Conservation (phyloP, 345 rosid species). For the Arabidopsis suecica region DNA sequence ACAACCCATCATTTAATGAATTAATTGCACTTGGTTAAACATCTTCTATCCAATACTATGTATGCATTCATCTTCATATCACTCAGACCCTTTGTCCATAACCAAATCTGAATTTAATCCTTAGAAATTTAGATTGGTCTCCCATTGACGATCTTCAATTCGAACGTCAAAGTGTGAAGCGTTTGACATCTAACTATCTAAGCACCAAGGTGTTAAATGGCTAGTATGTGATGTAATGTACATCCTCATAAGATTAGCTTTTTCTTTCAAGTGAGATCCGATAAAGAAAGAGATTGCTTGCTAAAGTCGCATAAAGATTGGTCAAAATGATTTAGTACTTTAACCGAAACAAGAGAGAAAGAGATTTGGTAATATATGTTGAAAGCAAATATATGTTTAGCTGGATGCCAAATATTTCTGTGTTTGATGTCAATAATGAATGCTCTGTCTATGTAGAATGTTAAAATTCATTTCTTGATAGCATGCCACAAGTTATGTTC, state of each 20-base stretch:
- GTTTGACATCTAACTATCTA: neutral
- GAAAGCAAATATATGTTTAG: neutral
- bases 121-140: neutral
- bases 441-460: neutral
- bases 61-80: too few species aligned
- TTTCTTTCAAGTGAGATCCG: too few species aligned
- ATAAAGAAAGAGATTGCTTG: neutral
- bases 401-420: neutral
- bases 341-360: neutral
- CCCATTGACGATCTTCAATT: neutral
- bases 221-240: neutral
- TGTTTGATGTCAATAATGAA: neutral
- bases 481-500: neutral
- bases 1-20: neutral
- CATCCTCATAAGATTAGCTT: too few species aligned
- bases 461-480: neutral
- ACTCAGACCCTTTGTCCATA: neutral
- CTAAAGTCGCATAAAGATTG: neutral
- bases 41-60: conserved; percentile 4
- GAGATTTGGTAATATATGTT: neutral
- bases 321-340: too few species aligned
- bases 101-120: neutral
- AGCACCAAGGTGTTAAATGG: neutral
- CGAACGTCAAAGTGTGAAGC: neutral
- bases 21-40: neutral